Conservation (phyloP, 495 filamentous ascomycete species). For the Cairneyella variabilis region DNA sequence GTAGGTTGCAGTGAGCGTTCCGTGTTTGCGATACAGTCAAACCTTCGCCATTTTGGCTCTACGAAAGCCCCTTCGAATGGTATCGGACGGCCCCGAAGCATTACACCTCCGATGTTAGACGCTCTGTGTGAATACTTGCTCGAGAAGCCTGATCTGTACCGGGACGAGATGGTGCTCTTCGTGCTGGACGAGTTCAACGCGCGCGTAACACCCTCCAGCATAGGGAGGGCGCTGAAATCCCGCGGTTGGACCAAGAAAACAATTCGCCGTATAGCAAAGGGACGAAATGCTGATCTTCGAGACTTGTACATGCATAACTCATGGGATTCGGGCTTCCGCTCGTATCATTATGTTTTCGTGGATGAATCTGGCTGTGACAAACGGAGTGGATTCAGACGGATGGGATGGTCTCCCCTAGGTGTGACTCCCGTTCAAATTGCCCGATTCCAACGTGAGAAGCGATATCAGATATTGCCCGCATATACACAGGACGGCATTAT, state of each 20-base stretch:
- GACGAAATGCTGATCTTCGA: constrained; percentile 32
- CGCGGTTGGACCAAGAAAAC: constrained; percentile 31
- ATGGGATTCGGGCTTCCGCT: constrained; percentile 25
- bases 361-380: constrained; percentile 34
- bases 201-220: constrained; percentile 22
- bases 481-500: constrained; percentile 38
- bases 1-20: constrained; percentile 16
- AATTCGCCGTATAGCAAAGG: constrained; percentile 29
- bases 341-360: constrained; percentile 33
- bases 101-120: constrained; percentile 22
- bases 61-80: constrained; percentile 20
- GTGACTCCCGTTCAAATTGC: constrained; percentile 32
- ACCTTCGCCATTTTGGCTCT: constrained; percentile 15
- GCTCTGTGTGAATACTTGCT: constrained; percentile 30
- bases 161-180: constrained; percentile 34
- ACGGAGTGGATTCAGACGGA: constrained; percentile 26
- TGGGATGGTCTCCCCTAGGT: constrained; percentile 32
- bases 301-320: constrained; percentile 33
- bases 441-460: constrained; percentile 28
- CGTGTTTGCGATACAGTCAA: constrained; percentile 15
- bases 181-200: constrained; percentile 32
- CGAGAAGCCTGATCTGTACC: constrained; percentile 32
- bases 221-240: constrained; percentile 25
- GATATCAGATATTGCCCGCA: constrained; percentile 37
- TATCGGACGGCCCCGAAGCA: constrained; percentile 8